Evolutionary conservation across 495 filamentous ascomycete species (phyloP).

Genomic region (Echria macrotheca): DNA sequence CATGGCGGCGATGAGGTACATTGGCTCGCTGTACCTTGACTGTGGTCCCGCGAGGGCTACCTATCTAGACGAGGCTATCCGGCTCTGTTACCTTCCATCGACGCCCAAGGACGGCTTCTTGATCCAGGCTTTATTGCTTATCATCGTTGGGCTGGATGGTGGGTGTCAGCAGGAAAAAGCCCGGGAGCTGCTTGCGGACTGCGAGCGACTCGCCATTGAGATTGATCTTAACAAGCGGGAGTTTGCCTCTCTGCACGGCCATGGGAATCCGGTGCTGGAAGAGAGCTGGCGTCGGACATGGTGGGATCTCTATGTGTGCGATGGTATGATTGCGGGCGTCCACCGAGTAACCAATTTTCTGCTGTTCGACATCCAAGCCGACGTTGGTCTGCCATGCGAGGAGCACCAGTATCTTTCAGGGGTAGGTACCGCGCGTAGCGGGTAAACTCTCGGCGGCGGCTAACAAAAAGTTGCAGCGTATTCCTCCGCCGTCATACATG

Average conservation of each 20-base stretch:
- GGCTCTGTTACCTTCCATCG: slow-evolving; percentile 42
- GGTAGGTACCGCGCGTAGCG: slow-evolving; percentile 37
- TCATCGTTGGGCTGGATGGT: slow-evolving; percentile 73
- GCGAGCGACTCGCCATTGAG: slow-evolving; percentile 66
- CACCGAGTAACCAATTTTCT: slow-evolving; percentile 53
- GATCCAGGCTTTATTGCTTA: slow-evolving; percentile 72
- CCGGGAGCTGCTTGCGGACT: slow-evolving; percentile 58
- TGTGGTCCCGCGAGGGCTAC: slow-evolving; percentile 47
- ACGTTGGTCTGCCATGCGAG: slow-evolving; percentile 70
- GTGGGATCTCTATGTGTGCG: slow-evolving; percentile 86
- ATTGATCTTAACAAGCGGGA: slow-evolving; percentile 64
- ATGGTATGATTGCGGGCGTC: slow-evolving; percentile 59
- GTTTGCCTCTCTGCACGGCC: slow-evolving; percentile 43
- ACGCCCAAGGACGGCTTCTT: slow-evolving; percentile 56
- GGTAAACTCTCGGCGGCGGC: background rate
- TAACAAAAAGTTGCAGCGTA: slow-evolving; percentile 42
- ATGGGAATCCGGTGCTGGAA: slow-evolving; percentile 44
- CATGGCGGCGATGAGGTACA: slow-evolving; percentile 62
- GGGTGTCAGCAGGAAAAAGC: slow-evolving; percentile 63
- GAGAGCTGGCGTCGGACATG: slow-evolving; percentile 82
- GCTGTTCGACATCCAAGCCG: slow-evolving; percentile 49
- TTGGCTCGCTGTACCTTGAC: slow-evolving; percentile 57
- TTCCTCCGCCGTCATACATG: slow-evolving; percentile 55
- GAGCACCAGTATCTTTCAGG: slow-evolving; percentile 62
- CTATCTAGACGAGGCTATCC: slow-evolving; percentile 54